These are phyloP conservation scores for Schizochytrium sp. DNA, from an alignment of 108 stramenopile species.

Conservation along the genomic window DNA sequence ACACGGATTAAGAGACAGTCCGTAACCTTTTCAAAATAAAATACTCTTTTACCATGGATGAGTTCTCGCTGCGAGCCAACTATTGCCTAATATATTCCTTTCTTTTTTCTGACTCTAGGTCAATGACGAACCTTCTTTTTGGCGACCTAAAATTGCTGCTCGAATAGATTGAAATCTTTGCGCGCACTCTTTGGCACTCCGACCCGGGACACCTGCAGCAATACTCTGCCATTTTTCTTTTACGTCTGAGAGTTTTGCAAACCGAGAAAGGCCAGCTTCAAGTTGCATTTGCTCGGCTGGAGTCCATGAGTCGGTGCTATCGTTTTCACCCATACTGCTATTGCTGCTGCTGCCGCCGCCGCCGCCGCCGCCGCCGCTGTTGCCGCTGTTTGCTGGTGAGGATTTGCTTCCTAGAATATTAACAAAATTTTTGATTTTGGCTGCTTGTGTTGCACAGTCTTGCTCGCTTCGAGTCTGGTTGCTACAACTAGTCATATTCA, in stretches of 20 bases:
- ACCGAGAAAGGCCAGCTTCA: neutral
- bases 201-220: constrained; percentile 18
- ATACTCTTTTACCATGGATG: too few species aligned
- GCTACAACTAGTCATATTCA: constrained; percentile 75
- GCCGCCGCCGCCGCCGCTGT: neutral
- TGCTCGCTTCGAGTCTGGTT: constrained; percentile 87
- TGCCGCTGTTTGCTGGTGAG: neutral
- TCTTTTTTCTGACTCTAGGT: neutral
- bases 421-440: neutral
- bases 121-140: neutral
- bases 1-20: too few species aligned
- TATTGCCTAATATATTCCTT: neutral
- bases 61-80: too few species aligned
- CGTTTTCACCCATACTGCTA: neutral
- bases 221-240: constrained; percentile 51
- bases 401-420: too few species aligned
- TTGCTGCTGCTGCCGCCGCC: neutral
- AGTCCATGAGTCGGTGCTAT: constrained; percentile 1
- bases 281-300: neutral
- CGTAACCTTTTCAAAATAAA: too few species aligned
- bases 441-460: constrained; percentile 77
- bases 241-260: constrained; percentile 1
- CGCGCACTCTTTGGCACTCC: constrained; percentile 47
- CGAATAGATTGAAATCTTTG: neutral
- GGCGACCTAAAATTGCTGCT: neutral